Base-by-base conservation (phyloP, 345 rosid genomes). In the Balakata baccata region DNA sequence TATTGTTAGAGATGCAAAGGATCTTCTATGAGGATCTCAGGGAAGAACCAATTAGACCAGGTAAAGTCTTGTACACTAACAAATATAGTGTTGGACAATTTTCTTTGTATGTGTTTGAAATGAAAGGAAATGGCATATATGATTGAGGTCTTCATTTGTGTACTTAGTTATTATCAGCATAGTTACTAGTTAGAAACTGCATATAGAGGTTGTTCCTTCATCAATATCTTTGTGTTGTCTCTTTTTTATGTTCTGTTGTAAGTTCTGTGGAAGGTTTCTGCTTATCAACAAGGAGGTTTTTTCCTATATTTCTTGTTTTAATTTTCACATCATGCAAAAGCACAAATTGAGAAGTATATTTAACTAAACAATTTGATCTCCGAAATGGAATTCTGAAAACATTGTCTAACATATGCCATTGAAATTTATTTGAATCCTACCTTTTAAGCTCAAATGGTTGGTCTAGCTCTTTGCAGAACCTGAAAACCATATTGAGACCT, bases 1-100 rank as follows among this genome's bases (percentile, higher is more conserved):
- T 95, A 34, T 76, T 95, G 86, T 66, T 92, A 58, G 96, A 92
- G 81, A 88, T 95, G 97, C 96, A 95, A 74, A 83, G 84, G 71
- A 89, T 95, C 16, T 95, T 92, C 72, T 95, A 95, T 25, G 87
- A 91, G 75, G 96, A 95, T 82, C 89, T 86, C 69, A 20, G 47
- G 50, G 64, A 69, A 70, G 89, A 86, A 69, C 79, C 80, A 23
- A 62, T 18, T 0, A 41, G 54, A 70, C 57, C 74, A 71, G 94
- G 92, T 89, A 70, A 39, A 29, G 12, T 67, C 64, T 56, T 64
- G 59, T 54, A 68, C 41, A 43, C 43, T 16, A 43, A 72, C 70
- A 41, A 62, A 18, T 62, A 23, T 22, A 10, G 0, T 45, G 17
- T 50, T 62, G 46, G 22, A 47, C 23, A 68, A 51, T 68, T 34